Conservation (phyloP, 495 filamentous ascomycete genomes). For the Podospora comata region DNA sequence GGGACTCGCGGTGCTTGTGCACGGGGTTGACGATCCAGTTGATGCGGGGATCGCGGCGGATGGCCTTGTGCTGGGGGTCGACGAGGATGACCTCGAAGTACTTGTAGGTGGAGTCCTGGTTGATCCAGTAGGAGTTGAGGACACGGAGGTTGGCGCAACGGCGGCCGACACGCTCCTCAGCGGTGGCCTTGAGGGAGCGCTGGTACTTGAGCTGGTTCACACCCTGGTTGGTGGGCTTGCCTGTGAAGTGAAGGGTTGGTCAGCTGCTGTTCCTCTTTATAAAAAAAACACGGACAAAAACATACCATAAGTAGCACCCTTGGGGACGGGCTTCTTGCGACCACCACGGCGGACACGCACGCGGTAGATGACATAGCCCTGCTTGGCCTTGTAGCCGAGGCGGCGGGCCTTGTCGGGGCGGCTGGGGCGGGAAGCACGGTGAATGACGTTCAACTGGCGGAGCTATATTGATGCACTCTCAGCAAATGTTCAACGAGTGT, state of each 20-base stretch:
- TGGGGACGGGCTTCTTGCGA: constrained; percentile 89
- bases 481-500: constrained; percentile 99
- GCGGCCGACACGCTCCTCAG: constrained; percentile 99
- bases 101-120: constrained; percentile 99
- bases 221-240: constrained; percentile 99
- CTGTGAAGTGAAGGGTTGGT: constrained; percentile 42
- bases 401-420: constrained; percentile 99
- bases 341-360: constrained; percentile 95
- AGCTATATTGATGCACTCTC: constrained; percentile 99
- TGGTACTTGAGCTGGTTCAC: constrained; percentile 99
- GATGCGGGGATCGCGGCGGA: constrained; percentile 97
- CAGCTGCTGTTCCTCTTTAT: constrained; percentile 13
- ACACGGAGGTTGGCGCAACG: constrained; percentile 98
- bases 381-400: constrained; percentile 99
- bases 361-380: constrained; percentile 99
- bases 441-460: constrained; percentile 97
- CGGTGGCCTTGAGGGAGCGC: constrained; percentile 92
- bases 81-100: constrained; percentile 99
- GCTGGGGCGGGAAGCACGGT: constrained; percentile 96
- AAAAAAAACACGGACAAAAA: neutral
- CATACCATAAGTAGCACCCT: constrained; percentile 98
- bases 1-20: constrained; percentile 99
- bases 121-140: constrained; percentile 99
- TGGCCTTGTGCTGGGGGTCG: constrained; percentile 99
- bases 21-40: constrained; percentile 99